Percentiles rank a stretch among this genome's conserved stretches.
These are phyloP conservation scores for Raddia guianensis DNA, from an alignment of 176 grass and related monocot species.

Conservation along the genomic window DNA sequence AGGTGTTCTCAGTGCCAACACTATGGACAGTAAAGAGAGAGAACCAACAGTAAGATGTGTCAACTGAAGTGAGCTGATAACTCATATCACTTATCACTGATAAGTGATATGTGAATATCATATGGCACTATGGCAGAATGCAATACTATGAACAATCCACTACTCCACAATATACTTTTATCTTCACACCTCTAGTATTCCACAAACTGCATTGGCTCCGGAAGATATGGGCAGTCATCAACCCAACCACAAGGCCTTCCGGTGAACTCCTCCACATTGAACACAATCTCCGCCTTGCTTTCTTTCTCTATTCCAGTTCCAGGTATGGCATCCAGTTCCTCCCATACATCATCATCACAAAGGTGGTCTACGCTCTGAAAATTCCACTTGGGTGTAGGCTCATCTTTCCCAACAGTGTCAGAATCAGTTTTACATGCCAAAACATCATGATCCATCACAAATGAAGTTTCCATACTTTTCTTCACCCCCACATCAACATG, in stretches of 20 bases:
- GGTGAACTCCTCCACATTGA: slow-evolving; percentile 29
- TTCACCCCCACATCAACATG: background rate
- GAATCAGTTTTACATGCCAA: slow-evolving; percentile 22
- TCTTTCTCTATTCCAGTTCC: slow-evolving; percentile 36
- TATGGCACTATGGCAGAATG: background rate
- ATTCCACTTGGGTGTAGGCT: background rate
- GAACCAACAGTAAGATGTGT: background rate
- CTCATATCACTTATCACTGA: too few species aligned
- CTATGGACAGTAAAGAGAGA: slow-evolving; percentile 1
- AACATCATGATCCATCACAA: background rate
- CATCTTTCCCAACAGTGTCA: slow-evolving; percentile 1
- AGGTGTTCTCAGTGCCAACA: background rate
- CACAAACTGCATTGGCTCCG: slow-evolving; percentile 45
- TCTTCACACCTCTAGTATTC: slow-evolving; percentile 37
- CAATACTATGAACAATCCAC: slow-evolving; percentile 6
- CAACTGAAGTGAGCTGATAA: background rate
- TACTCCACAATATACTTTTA: background rate
- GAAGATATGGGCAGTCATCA: slow-evolving; percentile 43
- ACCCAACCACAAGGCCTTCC: slow-evolving; percentile 45
- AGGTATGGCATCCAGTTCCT: slow-evolving; percentile 40
- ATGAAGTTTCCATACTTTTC: background rate
- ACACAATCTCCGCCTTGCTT: slow-evolving; percentile 6
- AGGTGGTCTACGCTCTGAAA: slow-evolving; percentile 32
- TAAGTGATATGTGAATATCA: slow-evolving; percentile 6
- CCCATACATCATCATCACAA: slow-evolving; percentile 42